Evolutionary conservation across 345 rosid species (phyloP), one percentile per base, ranked within the genome.

Genomic region (Gossypium australe): DNA sequence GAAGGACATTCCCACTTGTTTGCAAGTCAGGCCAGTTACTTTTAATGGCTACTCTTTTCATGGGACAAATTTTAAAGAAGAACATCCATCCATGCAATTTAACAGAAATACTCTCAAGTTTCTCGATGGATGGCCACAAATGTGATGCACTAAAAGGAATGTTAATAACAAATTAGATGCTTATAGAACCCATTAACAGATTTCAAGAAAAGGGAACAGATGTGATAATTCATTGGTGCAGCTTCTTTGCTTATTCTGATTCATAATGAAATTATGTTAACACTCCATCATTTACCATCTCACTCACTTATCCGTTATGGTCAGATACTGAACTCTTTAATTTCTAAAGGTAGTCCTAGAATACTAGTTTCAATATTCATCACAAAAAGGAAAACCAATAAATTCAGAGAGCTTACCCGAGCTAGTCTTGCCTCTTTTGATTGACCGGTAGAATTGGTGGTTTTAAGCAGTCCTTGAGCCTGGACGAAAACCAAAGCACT

Each of bases 391-490:
- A 80, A 61, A 11, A 17, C 17, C 24, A 55, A 57, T 59, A 68
- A n/a, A 76, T 29, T 59, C 44, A 48, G 77, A 73, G 59, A 77
- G 67, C 96, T 85, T 90, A 93, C 99, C 92, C 95, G 91, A 70
- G 98, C 94, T 83, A 95, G 80, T 78, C 99, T 89, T 70, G 99
- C 97, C 84, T 95, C 99, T 84, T 95, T 95, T 69, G 99, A 93
- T 83, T 88, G 94, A 69, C 98, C 99, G 60, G 91, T 88, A 70
- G 99, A 83, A 79, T 80, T 79, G 64, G 97, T 80, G 78, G 87
- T 88, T 86, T 95, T 90, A 65, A 95, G 90, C 80, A 95, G 83
- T 70, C 93, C 92, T 82, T 95, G 97, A 87, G 99, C 99, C 98
- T 93, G 87, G 59, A 82, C 17, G 79, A 75, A 83, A 85, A 71